Conservation (phyloP, 441 rosid species). For the Mallotus japonicus region DNA sequence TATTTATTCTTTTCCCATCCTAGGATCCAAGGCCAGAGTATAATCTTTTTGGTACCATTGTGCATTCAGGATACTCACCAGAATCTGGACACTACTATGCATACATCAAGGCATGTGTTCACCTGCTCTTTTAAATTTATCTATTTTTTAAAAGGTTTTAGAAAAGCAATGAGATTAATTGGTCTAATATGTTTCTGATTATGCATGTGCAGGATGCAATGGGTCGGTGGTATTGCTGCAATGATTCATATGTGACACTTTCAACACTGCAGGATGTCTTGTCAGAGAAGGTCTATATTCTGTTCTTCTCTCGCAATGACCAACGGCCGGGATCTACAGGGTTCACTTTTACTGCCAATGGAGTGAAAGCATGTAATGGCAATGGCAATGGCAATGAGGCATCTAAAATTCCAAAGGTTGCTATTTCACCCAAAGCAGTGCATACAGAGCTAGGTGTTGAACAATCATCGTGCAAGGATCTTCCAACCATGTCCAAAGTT, state of each 20-base stretch:
- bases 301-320: conserved; percentile 77
- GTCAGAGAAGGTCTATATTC: conserved; percentile 89
- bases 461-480: conserved; percentile 38
- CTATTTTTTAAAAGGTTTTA: conserved; percentile 8
- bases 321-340: conserved; percentile 52
- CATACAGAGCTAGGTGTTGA: conserved; percentile 38
- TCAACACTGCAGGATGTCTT: conserved; percentile 81
- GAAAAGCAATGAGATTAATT: conserved; percentile 5
- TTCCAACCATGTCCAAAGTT: conserved; percentile 40
- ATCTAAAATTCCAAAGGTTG: conserved; percentile 37
- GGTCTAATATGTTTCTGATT: conserved; percentile 23
- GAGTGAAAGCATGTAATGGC: conserved; percentile 47
- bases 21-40: conserved; percentile 86
- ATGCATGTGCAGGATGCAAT: conserved; percentile 59
- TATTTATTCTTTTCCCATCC: conserved; percentile 20
- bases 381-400: conserved; percentile 46
- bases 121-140: conserved; percentile 9
- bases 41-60: conserved; percentile 92
- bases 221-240: conserved; percentile 92
- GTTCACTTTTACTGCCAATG: conserved; percentile 42
- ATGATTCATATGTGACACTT: conserved; percentile 68
- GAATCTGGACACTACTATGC: conserved; percentile 98
- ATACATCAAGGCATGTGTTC: conserved; percentile 66
- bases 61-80: conserved; percentile 84
- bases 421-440: conserved; percentile 35